These are phyloP conservation scores for Pulveroboletus sp. DNA, from an alignment of 768 basidiomycete species.

Conservation along the genomic window DNA sequence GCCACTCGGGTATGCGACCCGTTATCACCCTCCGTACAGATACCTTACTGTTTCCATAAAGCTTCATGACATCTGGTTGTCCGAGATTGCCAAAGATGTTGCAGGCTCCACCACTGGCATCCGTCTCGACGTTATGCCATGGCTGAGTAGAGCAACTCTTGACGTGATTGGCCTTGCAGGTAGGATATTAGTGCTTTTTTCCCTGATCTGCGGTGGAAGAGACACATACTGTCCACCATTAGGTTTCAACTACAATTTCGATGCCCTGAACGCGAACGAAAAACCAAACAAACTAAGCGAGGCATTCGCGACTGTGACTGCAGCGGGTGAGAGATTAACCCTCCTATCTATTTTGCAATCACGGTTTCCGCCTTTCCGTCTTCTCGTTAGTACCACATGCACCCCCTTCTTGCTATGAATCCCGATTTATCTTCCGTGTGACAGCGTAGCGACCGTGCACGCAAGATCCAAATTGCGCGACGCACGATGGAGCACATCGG, in stretches of 20 bases:
- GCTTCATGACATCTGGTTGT: constrained; percentile 45
- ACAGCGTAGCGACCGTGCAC: constrained; percentile 21
- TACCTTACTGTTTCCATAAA: neutral
- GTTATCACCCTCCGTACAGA: neutral
- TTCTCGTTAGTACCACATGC: constrained; percentile 27
- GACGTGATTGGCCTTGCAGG: constrained; percentile 41
- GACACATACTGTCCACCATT: neutral
- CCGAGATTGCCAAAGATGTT: constrained; percentile 28
- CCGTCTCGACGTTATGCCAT: constrained; percentile 29
- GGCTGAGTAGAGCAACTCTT: constrained; percentile 33
- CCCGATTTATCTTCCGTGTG: neutral
- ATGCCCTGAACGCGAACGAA: constrained; percentile 25
- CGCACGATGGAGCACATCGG: constrained; percentile 49
- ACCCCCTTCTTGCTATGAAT: neutral
- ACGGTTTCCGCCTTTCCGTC: constrained; percentile 35
- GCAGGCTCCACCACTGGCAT: constrained; percentile 7
- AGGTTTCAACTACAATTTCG: constrained; percentile 36
- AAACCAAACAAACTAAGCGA: constrained; percentile 29
- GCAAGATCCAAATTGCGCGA: constrained; percentile 26
- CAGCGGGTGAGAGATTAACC: neutral
- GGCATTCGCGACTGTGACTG: constrained; percentile 29
- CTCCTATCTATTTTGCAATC: constrained; percentile 31
- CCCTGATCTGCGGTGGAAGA: neutral
- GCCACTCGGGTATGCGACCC: constrained; percentile 39
- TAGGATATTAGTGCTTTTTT: neutral